Evolutionary conservation across 805 yeast genomes (phyloP).

Genomic region (Wickerhamiella lipophila): DNA sequence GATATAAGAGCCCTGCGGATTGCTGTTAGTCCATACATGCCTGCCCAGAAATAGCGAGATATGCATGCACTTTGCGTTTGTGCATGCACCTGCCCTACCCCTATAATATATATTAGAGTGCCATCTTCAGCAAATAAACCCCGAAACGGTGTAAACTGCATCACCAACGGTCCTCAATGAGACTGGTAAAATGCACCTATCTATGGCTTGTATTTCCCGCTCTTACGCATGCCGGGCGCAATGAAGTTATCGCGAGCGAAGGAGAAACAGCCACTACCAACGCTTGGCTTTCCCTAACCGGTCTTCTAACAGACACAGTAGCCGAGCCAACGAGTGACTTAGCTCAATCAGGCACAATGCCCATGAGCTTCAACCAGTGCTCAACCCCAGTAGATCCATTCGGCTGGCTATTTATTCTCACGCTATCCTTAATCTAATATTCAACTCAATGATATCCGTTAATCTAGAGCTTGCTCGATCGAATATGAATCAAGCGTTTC

Average conservation of each 20-base stretch:
- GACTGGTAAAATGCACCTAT: background rate
- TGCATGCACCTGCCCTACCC: background rate
- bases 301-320: background rate
- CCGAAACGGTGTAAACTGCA: background rate
- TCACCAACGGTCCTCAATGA: background rate
- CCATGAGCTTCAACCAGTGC: background rate
- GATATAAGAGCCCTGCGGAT: too few relatives aligned
- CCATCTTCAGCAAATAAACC: too few relatives aligned
- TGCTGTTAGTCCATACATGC: background rate
- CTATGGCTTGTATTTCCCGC: background rate
- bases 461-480: too few relatives aligned
- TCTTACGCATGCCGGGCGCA: background rate
- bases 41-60: background rate
- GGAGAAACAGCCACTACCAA: background rate
- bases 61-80: slow-evolving; percentile 1
- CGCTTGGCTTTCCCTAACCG: background rate
- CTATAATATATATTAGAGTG: background rate
- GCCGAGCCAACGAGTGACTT: background rate
- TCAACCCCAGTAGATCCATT: background rate
- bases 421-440: background rate
- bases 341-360: background rate
- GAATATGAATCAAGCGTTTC: too few relatives aligned
- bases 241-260: background rate
- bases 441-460: too few relatives aligned
- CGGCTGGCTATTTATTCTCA: background rate